Base-by-base conservation (phyloP, 306 rosid genomes). In the Sesbania bispinosa region DNA sequence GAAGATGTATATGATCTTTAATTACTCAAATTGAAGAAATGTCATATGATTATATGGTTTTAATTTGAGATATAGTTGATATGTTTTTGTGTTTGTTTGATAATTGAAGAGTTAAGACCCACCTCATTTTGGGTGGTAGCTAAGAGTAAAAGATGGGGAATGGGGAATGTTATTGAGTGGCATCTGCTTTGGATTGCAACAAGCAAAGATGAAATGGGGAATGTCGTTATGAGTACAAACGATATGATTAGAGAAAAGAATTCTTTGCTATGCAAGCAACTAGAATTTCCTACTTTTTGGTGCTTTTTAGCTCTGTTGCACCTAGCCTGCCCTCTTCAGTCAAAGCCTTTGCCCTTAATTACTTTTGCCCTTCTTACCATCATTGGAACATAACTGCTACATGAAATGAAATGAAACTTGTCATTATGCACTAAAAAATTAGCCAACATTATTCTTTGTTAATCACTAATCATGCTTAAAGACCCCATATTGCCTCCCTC, bases 321-420 rank as follows among this genome's bases (percentile, higher is more conserved):
- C 80, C 73, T 39, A 18, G 6, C n/a, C n/a, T n/a, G n/a, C n/a
- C 6, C 77, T 29, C 62, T 52, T 69, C 60, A 38, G 92, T 87
- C 92, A 87, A 84, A 77, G 64, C 54, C 79, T 21, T 32, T 21
- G 62, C 64, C 73, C 75, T 63, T 32, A 1, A 27, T 1, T 27
- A 1, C 4, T 1, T 1, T 66, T 74, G 45, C 6, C 75, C 41
- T 73, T 69, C 42, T 32, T 53, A 67, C 75, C 92, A 87, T 87
- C 84, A 87, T 85, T 82, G 84, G 80, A 11, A 84, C 84, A 85
- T 82, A 72, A 85, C 89, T 71, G 75, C 87, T 68, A 70, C 85
- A 74, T 63, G 71, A 73, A 73, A 79, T 24, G 76, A 18, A 70
- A 62, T 32, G 72, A 71, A 59, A 38, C 50, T 82, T 76, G 59